Base-by-base conservation (phyloP, 768 basidiomycete genomes). In the Mycena amicta region DNA sequence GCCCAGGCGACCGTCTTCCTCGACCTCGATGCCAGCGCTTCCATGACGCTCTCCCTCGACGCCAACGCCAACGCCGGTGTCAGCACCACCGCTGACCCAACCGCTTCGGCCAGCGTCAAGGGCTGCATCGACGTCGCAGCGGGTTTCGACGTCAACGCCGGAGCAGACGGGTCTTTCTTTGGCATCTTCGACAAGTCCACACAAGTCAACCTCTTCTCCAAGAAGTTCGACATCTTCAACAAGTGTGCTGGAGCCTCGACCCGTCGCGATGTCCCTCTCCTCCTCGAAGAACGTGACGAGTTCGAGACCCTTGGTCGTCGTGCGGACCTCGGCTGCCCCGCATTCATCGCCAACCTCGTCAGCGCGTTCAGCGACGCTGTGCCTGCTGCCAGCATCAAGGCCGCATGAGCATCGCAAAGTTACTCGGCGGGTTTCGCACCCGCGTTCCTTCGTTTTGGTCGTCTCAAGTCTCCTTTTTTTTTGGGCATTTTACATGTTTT, bases 81-180 rank as follows among this genome's bases (percentile, higher is more conserved):
- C 49, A 41, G 39, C 46, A 59, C 56, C 22, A 40, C 39, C 47
- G 57, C 13, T 18, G 20, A 15, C 18, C 22, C 29, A 27, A 26
- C 63, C 29, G 64, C 63, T 12, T 8, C 15, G 15, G 46, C 50
- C 31, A 60, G 22, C 31, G 62, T 69, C 50, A 61, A 59, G 31
- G 78, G 77, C 0, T 78, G 79, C 66, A 60, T 77, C 39, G 70
- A 72, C n/a, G 60, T 77, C 39, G 66, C 62, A 26, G 69, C 74
- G 0, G 73, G 63, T 0, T 53, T 81, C 27, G 68, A 69, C 45
- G 75, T 78, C 31, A 76, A 74, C 56, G 76, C 73, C 20, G 77
- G 77, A 2, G 80, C 78, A 3, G 64, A 72, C 37, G 77, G 68
- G 4, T 57, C 64, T 27, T 78, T 81, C 67, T 79, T 79, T 57